Evolutionary conservation across 2,329 filamentous ascomycete species (phyloP).

Genomic region (Aspergillus versicolor): DNA sequence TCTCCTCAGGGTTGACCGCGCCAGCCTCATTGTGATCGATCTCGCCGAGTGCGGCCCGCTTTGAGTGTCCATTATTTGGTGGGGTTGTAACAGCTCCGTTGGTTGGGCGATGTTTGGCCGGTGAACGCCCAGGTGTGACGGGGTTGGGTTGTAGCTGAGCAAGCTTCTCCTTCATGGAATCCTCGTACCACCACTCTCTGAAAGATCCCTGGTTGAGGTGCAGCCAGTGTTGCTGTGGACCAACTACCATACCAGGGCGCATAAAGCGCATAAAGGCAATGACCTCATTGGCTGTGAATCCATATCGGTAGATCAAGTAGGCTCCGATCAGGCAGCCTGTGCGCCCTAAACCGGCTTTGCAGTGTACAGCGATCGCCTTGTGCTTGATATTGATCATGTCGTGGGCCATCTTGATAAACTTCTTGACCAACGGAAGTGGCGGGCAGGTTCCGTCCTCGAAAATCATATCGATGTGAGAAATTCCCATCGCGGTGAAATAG

Average conservation of each 20-base stretch:
- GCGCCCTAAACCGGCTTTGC: constrained; percentile 93
- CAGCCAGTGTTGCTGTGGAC: constrained; percentile 97
- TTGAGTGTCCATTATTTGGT: constrained; percentile 72
- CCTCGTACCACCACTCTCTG: constrained; percentile 94
- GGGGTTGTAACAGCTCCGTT: constrained; percentile 77
- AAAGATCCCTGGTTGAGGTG: constrained; percentile 96
- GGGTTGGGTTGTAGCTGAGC: constrained; percentile 64
- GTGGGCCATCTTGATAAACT: constrained; percentile 92
- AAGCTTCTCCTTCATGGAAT: constrained; percentile 76
- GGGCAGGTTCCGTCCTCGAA: constrained; percentile 98
- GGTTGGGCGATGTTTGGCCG: constrained; percentile 63
- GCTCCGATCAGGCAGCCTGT: constrained; percentile 96
- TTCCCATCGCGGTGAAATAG: constrained; percentile 94
- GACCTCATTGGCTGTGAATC: constrained; percentile 94
- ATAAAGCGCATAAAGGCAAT: constrained; percentile 99
- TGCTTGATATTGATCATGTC: constrained; percentile 89
- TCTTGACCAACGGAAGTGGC: constrained; percentile 80
- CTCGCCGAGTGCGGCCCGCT: constrained; percentile 86
- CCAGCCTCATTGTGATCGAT: constrained; percentile 74
- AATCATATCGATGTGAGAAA: constrained; percentile 98
- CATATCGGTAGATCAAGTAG: constrained; percentile 95
- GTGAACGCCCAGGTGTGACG: constrained; percentile 52
- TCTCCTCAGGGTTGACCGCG: constrained; percentile 64
- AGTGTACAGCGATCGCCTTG: constrained; percentile 94
- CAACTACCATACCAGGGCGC: constrained; percentile 98